A percentile compares a stretch with the other conserved stretches of the same genome.
phyloP scores from a whole-genome alignment of 176 grass and related monocot species.

The Tillandsia fasciculata region DNA sequence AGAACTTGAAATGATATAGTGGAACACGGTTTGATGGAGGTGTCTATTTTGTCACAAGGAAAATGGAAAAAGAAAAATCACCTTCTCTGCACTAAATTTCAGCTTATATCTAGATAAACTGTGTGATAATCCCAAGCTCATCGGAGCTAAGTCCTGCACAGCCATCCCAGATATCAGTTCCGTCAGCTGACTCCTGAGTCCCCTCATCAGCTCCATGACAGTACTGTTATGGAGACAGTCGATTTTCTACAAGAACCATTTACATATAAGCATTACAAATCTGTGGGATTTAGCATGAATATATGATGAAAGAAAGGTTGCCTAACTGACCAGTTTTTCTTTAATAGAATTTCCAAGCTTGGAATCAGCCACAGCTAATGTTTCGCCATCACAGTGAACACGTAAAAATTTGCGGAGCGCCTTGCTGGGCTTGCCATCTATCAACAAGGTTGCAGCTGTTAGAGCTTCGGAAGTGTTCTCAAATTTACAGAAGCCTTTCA shows the following conservation, averaged over 20 bases:
- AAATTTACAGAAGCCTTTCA: slow-evolving; percentile 94
- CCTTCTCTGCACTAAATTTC: slow-evolving; percentile 95
- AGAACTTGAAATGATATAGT: background rate
- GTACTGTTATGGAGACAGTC: slow-evolving; percentile 75
- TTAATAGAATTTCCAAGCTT: slow-evolving; percentile 87
- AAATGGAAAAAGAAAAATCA: slow-evolving; percentile 11
- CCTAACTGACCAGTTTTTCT: slow-evolving; percentile 55
- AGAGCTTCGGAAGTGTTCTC: slow-evolving; percentile 91
- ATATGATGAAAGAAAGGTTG: background rate
- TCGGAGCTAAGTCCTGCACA: slow-evolving; percentile 70
- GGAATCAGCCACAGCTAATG: slow-evolving; percentile 79
- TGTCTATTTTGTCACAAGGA: background rate
- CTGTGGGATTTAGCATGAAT: background rate
- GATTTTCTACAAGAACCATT: slow-evolving; percentile 52
- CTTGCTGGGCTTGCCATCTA: slow-evolving; percentile 92
- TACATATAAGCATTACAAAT: background rate
- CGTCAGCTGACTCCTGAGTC: slow-evolving; percentile 68
- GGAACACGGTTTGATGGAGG: background rate
- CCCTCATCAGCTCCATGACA: slow-evolving; percentile 93
- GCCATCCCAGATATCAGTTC: slow-evolving; percentile 79
- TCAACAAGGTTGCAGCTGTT: slow-evolving; percentile 57
- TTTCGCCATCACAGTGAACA: slow-evolving; percentile 73
- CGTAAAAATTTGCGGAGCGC: slow-evolving; percentile 76
- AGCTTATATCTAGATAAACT: slow-evolving; percentile 93
- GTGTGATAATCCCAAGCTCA: slow-evolving; percentile 85